Percentiles rank a stretch among this genome's conserved stretches.
These are phyloP conservation scores for Candida golubevii DNA, from an alignment of 805 yeast genomes.

Conservation along the genomic window DNA sequence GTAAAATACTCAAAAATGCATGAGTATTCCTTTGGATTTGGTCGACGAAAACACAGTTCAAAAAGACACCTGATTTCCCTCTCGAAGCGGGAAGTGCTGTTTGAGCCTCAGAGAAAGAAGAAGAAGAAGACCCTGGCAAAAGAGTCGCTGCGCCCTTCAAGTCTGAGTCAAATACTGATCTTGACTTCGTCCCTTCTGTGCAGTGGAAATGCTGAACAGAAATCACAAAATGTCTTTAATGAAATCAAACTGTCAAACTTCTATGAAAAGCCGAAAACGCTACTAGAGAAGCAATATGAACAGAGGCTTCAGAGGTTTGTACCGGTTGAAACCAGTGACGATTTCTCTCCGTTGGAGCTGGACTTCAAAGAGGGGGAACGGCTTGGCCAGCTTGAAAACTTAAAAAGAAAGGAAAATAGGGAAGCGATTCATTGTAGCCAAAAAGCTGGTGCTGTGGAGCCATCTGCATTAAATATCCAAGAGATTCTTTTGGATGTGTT, in stretches of 20 bases:
- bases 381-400: too few species aligned
- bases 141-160: background rate
- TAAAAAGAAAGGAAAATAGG: too few species aligned
- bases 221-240: too few species aligned
- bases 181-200: slow-evolving; percentile 10
- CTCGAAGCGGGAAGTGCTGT: slow-evolving; percentile 13
- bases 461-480: background rate
- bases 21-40: slow-evolving; percentile 6
- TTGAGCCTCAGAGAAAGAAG: slow-evolving; percentile 11
- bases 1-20: slow-evolving; percentile 6
- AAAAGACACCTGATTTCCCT: slow-evolving; percentile 6
- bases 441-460: background rate
- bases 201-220: background rate
- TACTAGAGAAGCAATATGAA: slow-evolving; percentile 17
- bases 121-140: slow-evolving; percentile 2
- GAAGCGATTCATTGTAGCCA: too few species aligned
- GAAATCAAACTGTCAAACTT: slow-evolving; percentile 1
- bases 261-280: slow-evolving; percentile 13
- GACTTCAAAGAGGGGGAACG: background rate
- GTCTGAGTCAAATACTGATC: slow-evolving; percentile 15
- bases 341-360: slow-evolving; percentile 14
- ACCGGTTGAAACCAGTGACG: slow-evolving; percentile 9
- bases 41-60: slow-evolving; percentile 4
- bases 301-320: slow-evolving; percentile 10
- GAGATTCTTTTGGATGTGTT: background rate